A percentile compares a stretch with the other conserved stretches of the same genome.
Conservation (phyloP, 495 filamentous ascomycete genomes). For the Penicillium soppii region DNA sequence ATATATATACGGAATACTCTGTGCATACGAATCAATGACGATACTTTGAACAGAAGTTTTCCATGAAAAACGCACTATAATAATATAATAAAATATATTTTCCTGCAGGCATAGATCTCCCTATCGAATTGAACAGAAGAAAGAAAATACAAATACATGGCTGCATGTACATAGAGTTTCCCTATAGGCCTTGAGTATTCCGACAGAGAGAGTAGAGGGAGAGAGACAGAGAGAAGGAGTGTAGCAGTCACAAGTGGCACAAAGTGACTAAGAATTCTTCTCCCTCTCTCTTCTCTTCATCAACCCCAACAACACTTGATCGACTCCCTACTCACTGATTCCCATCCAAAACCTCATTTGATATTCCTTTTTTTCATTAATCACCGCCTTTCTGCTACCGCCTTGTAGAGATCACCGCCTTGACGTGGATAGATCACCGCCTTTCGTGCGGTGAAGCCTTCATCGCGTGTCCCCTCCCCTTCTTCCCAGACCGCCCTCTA, state of each 20-base stretch:
- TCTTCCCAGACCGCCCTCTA: constrained; percentile 42
- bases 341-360: background rate
- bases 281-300: constrained; percentile 4
- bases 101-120: no score
- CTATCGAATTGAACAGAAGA: background rate
- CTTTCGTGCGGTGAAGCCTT: constrained; percentile 47
- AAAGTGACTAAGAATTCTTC: constrained; percentile 11
- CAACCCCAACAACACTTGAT: constrained; percentile 1
- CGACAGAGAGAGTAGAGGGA: background rate
- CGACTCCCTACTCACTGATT: background rate
- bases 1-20: no score
- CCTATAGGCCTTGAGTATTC: no score
- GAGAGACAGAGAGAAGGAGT: background rate
- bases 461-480: constrained; percentile 25
- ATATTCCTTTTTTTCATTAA: background rate
- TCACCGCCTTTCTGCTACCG: constrained; percentile 30
- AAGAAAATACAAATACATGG: background rate
- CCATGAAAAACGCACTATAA: background rate
- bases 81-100: background rate
- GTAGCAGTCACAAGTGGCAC: constrained; percentile 10
- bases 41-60: background rate
- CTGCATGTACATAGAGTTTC: constrained; percentile 1
- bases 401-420: constrained; percentile 38
- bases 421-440: constrained; percentile 38
- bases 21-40: background rate